Evolutionary conservation across 495 filamentous ascomycete species (phyloP).

Genomic region (Letharia lupina): DNA sequence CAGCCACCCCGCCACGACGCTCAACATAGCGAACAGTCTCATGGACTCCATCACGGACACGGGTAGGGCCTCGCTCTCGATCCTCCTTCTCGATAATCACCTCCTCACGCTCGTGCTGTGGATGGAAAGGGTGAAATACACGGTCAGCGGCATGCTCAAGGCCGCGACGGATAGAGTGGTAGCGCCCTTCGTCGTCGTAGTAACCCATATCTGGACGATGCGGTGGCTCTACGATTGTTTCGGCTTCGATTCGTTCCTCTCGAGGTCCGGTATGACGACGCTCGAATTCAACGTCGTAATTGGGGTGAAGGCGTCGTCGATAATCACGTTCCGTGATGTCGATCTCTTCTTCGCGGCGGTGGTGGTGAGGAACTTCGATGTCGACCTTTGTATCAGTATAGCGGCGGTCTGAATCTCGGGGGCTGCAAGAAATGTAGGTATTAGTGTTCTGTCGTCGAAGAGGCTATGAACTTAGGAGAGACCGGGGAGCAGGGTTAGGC

Average conservation of each 20-base stretch:
- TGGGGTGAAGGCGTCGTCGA: conserved; percentile 66
- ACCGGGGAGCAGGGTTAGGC: conserved; percentile 19
- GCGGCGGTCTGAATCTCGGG: conserved; percentile 35
- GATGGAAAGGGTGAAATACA: conserved; percentile 60
- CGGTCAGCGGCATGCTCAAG: conserved; percentile 76
- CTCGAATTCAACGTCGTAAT: conserved; percentile 54
- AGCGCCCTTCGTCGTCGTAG: conserved; percentile 96
- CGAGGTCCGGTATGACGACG: conserved; percentile 31
- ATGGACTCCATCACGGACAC: conserved; percentile 36
- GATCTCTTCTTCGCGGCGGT: conserved; percentile 48
- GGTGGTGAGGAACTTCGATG: conserved; percentile 43
- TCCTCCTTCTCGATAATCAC: conserved; percentile 45
- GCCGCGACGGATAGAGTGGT: conserved; percentile 88
- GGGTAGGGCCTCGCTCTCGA: conserved; percentile 34
- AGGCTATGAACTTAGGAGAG: neutral
- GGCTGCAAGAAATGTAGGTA: conserved; percentile 7
- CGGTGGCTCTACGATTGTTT: conserved; percentile 44
- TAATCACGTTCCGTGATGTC: conserved; percentile 82
- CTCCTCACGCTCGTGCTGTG: conserved; percentile 48
- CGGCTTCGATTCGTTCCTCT: conserved; percentile 37
- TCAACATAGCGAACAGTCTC: conserved; percentile 47
- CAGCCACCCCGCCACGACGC: conserved; percentile 49
- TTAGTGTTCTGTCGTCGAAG: neutral
- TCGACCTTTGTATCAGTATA: conserved; percentile 54
- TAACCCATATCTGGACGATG: conserved; percentile 82